Evolutionary conservation across 192 early-diverging fungal genomes (phyloP), one percentile per base, ranked within the genome.

Genomic region (Chytriomyces sp.): DNA sequence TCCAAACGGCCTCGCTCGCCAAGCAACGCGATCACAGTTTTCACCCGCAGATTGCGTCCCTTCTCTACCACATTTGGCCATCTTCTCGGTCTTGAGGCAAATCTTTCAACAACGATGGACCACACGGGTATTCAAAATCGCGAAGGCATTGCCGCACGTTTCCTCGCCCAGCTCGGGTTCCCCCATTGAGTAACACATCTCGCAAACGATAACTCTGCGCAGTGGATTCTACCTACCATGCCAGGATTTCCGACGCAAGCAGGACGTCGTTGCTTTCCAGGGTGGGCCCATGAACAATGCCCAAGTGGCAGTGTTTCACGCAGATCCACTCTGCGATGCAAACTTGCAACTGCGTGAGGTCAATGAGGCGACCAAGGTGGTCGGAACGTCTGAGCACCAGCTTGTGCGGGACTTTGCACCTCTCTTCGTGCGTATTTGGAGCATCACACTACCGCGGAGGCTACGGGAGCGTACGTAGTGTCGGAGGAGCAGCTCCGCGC

Each of bases 131-230:
- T 81, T 33, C 72, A 77, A n/a, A 81, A 83, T 31, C 85, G 86
- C 44, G 85, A 86, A 49, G 77, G 70, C 31, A 76, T 86, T 58
- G 86, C 84, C 10, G 85, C 81, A 25, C 78, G 84, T 32, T 88
- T 86, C n/a, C 64, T 88, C 41, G 72, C 75, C 41, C 75, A 74
- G 39, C 68, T 88, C 4, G 86, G 86, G 17, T 86, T 88, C 55
- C 80, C 85, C 1, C 54, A 80, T 44, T 83, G 83, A 58, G 74
- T 86, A n/a, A 74, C 81, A 8, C 66, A 77, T 31, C 70, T 88
- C 30, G 83, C 41, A 88, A 86, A 74, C 75, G 83, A 14, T 86
- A 88, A 49, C 71, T 88, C n/a, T 81, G 82, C n/a, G 76, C 80
- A 1, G 76, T 75, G 41, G 73, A 84, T 32, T 73, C 63, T 6